These are phyloP conservation scores for Triadica sebifera DNA, from an alignment of 345 rosid genomes.

Conservation along the genomic window DNA sequence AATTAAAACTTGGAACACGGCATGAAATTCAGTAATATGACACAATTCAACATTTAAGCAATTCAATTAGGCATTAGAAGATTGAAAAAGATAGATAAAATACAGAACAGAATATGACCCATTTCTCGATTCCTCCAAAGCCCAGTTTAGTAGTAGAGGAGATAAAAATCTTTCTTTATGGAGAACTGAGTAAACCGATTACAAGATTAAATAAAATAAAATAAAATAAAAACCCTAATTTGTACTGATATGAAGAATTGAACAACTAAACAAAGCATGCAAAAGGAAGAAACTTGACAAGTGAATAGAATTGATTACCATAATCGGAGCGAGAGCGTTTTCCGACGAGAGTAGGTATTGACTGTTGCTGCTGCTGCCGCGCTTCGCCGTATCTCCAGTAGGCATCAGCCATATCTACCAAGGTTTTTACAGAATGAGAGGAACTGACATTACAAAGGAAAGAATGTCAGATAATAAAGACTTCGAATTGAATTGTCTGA, in stretches of 20 bases:
- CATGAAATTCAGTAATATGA: no score
- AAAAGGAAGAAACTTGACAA: not conserved
- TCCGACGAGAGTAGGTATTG: constrained; percentile 32
- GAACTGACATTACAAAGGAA: no score
- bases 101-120: not conserved
- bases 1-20: no score
- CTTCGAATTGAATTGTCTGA: no score
- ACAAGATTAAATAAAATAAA: no score
- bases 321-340: constrained; percentile 55
- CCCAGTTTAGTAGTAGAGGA: not conserved
- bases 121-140: not conserved
- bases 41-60: not conserved
- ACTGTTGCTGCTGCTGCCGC: constrained; percentile 34
- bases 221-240: constrained; percentile 1
- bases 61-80: not conserved
- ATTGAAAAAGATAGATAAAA: no score
- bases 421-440: not conserved
- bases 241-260: not conserved
- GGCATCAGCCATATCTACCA: constrained; percentile 44
- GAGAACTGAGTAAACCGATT: not conserved
- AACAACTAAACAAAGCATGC: not conserved
- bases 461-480: no score
- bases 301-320: constrained; percentile 22
- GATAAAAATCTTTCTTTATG: not conserved
- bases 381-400: constrained; percentile 49